Evolutionary conservation across 176 grass and related monocot species (phyloP).

Genomic region (Aegilops tauschii): DNA sequence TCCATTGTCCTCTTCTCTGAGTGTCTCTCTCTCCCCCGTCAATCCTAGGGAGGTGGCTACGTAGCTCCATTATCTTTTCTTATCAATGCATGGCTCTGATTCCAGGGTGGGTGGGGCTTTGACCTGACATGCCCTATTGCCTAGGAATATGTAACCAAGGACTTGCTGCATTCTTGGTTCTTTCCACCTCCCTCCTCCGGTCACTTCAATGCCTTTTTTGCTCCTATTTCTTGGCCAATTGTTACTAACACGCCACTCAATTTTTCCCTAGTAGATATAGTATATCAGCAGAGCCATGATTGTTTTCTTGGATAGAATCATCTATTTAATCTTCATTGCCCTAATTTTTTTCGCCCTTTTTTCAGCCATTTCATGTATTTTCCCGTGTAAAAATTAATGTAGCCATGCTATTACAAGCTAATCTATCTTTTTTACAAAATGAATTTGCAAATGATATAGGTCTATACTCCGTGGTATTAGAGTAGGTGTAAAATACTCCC

Average conservation of each 20-base stretch:
- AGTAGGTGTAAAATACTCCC: too few relatives aligned
- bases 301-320: background rate
- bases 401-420: too few relatives aligned
- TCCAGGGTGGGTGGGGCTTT: conserved; percentile 67
- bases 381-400: background rate
- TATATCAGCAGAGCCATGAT: background rate
- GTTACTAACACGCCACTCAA: conserved; percentile 3
- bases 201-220: conserved; percentile 40
- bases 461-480: background rate
- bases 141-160: conserved; percentile 79
- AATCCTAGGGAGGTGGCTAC: conserved; percentile 10
- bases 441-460: background rate
- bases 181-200: conserved; percentile 27
- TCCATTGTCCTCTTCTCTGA: conserved; percentile 63
- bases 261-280: background rate
- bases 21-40: conserved; percentile 17
- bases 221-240: conserved; percentile 15
- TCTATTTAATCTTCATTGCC: background rate
- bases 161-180: conserved; percentile 49
- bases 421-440: background rate
- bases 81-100: conserved; percentile 92
- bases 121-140: conserved; percentile 77
- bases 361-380: background rate
- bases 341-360: background rate
- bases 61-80: conserved; percentile 52